Evolutionary conservation across 1,139 yeast genomes (phyloP).

Genomic region (Chernovozyma aurita): DNA sequence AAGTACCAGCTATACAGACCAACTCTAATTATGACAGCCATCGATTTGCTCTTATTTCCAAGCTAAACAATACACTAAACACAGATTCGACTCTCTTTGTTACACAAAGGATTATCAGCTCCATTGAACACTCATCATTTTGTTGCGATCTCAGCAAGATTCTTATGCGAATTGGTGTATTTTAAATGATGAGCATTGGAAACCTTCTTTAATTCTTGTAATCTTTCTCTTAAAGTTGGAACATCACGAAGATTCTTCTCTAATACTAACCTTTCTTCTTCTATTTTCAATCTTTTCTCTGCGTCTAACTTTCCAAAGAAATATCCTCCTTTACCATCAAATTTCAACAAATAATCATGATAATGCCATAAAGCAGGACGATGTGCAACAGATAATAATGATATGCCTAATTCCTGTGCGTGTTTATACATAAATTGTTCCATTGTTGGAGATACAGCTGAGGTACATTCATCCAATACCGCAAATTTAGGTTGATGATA

Average conservation of each 20-base stretch:
- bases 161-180: slow-evolving; percentile 2
- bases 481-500: slow-evolving; percentile 92
- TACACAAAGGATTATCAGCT: too few relatives aligned
- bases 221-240: slow-evolving; percentile 59
- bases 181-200: slow-evolving; percentile 37
- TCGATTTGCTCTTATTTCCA: too few relatives aligned
- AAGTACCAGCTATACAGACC: too few relatives aligned
- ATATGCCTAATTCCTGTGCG: slow-evolving; percentile 76
- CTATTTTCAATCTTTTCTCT: slow-evolving; percentile 59
- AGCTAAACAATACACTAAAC: too few relatives aligned
- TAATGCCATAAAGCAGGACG: slow-evolving; percentile 91
- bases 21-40: too few relatives aligned
- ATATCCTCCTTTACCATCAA: slow-evolving; percentile 80
- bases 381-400: slow-evolving; percentile 87
- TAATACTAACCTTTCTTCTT: slow-evolving; percentile 63
- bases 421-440: slow-evolving; percentile 86
- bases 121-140: too few relatives aligned
- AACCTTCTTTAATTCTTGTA: slow-evolving; percentile 55
- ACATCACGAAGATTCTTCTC: slow-evolving; percentile 66
- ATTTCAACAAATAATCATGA: slow-evolving; percentile 76
- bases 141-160: slow-evolving; percentile 3
- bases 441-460: slow-evolving; percentile 88
- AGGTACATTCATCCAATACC: slow-evolving; percentile 91
- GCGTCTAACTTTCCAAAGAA: slow-evolving; percentile 68
- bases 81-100: too few relatives aligned